These are phyloP conservation scores for Verticillium klebahnii DNA, from an alignment of 2,329 filamentous ascomycete genomes.

Conservation along the genomic window DNA sequence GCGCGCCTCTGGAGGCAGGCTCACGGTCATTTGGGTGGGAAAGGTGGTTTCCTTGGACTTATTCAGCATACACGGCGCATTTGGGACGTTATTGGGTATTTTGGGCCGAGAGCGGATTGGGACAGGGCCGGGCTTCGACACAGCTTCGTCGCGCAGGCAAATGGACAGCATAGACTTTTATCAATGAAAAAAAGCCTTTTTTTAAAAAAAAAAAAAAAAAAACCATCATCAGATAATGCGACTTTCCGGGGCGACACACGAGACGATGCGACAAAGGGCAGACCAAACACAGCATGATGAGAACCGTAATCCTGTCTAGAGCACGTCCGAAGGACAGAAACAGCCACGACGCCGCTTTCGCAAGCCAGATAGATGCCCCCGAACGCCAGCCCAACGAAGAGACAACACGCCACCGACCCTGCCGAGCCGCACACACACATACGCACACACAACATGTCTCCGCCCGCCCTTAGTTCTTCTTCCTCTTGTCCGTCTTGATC, in stretches of 20 bases:
- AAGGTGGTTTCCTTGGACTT: background rate
- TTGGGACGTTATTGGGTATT: background rate
- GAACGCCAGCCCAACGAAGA: background rate
- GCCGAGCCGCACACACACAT: too few relatives aligned
- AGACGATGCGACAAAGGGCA: background rate
- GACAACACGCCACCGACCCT: background rate
- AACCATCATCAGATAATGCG: background rate
- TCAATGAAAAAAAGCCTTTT: background rate
- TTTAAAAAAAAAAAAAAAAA: background rate
- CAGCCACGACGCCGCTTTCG: background rate
- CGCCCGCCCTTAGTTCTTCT: background rate
- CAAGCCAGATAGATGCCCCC: background rate
- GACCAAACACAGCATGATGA: background rate
- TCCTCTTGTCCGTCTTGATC: slow-evolving; percentile 24
- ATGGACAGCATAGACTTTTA: background rate
- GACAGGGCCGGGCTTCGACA: background rate
- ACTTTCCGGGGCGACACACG: background rate
- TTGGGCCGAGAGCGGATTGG: background rate
- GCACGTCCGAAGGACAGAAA: background rate
- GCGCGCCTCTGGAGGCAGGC: background rate
- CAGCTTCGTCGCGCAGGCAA: background rate
- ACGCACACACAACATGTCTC: too few relatives aligned
- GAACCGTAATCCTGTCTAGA: background rate
- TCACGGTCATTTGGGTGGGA: background rate
- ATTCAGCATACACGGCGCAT: background rate